Evolutionary conservation across 2,329 filamentous ascomycete genomes (phyloP).

Genomic region (Colletotrichum caudatum): DNA sequence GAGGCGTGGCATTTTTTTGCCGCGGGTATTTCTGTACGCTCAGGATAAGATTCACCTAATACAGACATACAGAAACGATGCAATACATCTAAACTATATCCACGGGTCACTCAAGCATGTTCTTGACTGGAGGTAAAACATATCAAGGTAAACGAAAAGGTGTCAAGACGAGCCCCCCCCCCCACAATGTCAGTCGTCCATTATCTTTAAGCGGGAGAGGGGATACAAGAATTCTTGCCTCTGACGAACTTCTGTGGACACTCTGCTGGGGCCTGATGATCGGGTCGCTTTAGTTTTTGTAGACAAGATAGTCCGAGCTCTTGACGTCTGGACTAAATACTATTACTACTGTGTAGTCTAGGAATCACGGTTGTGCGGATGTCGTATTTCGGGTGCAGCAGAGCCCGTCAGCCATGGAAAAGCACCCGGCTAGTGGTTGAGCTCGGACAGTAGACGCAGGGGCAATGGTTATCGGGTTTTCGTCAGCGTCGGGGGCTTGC

Average conservation of each 20-base stretch:
- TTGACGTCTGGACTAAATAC: background rate
- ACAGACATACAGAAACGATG: constrained; percentile 3
- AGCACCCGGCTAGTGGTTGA: background rate
- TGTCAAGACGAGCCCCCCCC: background rate
- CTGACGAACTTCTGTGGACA: background rate
- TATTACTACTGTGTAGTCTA: background rate
- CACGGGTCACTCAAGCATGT: background rate
- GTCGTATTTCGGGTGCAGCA: background rate
- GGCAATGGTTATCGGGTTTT: background rate
- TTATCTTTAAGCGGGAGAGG: background rate
- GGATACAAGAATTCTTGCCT: background rate
- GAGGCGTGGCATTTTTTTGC: background rate
- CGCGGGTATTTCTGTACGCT: background rate
- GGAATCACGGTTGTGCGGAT: background rate
- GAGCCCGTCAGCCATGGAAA: background rate
- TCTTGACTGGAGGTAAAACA: no score
- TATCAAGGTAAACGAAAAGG: background rate
- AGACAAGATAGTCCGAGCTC: background rate
- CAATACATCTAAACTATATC: background rate
- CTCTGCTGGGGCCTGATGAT: background rate
- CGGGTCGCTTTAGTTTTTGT: background rate
- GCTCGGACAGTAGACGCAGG: background rate
- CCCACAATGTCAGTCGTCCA: no score
- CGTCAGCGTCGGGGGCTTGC: background rate
- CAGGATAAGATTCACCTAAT: background rate